Conservation (phyloP, 2,329 filamentous ascomycete genomes). For the Fusarium sarcochroum region DNA sequence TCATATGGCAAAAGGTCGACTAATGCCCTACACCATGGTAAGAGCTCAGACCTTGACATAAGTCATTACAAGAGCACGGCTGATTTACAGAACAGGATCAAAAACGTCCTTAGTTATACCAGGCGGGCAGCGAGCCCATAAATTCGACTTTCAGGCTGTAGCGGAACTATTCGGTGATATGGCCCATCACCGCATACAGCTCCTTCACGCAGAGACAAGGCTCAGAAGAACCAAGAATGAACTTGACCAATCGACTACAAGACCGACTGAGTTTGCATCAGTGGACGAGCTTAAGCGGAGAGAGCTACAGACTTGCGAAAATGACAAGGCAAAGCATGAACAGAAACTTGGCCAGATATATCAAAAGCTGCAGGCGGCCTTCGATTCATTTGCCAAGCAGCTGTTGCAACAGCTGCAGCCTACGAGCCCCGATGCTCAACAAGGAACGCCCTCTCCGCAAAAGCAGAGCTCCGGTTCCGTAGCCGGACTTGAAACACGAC, state of each 20-base stretch:
- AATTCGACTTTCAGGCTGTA: conserved; percentile 22
- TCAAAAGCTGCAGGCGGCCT: conserved; percentile 14
- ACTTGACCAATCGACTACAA: conserved; percentile 28
- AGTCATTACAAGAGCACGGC: not conserved
- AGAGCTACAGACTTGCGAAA: conserved; percentile 31
- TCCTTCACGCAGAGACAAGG: conserved; percentile 34
- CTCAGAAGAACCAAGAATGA: conserved; percentile 33
- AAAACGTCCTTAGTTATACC: not conserved
- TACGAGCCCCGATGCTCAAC: conserved; percentile 4
- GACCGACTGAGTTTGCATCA: conserved; percentile 43
- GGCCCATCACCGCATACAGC: conserved; percentile 35
- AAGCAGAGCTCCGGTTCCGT: not conserved
- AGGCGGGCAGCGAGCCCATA: not conserved
- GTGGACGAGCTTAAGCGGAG: conserved; percentile 34
- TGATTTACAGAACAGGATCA: conserved; percentile 17
- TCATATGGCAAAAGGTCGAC: conserved; percentile 4
- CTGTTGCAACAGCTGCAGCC: conserved; percentile 6
- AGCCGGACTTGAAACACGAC: conserved; percentile 5
- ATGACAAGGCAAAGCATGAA: conserved; percentile 11
- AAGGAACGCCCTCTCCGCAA: not conserved
- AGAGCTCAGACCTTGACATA: not conserved
- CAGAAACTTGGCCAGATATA: conserved; percentile 24
- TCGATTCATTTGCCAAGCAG: conserved; percentile 8
- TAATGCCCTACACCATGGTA: conserved; percentile 37
- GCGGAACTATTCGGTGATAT: conserved; percentile 45